These are phyloP conservation scores for Xerocomellus intermedius DNA, from an alignment of 768 basidiomycete species.

Conservation along the genomic window DNA sequence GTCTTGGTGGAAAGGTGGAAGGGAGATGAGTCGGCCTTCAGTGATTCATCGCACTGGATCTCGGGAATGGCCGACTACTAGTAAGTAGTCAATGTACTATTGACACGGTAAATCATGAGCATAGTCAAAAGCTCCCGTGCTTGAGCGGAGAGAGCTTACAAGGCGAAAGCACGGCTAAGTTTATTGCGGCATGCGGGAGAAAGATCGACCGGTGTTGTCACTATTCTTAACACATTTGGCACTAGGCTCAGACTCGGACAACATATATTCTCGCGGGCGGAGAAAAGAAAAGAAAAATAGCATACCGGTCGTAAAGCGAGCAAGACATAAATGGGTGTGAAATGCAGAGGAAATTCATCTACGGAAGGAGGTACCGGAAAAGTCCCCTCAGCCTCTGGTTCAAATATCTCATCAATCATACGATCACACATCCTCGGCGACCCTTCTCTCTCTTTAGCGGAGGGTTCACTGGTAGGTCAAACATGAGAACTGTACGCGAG, in stretches of 20 bases:
- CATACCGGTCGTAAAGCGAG: constrained; percentile 66
- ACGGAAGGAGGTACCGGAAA: constrained; percentile 21
- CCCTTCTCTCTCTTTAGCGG: constrained; percentile 57
- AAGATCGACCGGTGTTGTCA: background rate
- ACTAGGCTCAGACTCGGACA: constrained; percentile 14
- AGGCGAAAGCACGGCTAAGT: background rate
- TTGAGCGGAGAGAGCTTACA: background rate
- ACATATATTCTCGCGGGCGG: constrained; percentile 38
- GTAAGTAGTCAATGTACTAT: too few species aligned
- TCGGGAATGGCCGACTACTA: background rate
- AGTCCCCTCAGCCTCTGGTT: constrained; percentile 19
- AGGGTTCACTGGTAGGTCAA: constrained; percentile 62
- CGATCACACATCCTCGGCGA: constrained; percentile 63
- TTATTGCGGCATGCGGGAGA: background rate
- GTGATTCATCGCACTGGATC: background rate
- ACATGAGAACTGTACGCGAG: constrained; percentile 5
- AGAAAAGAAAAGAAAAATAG: constrained; percentile 30
- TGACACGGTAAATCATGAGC: background rate
- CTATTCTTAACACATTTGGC: background rate
- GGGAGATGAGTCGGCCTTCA: background rate
- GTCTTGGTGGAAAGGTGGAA: background rate
- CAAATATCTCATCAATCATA: constrained; percentile 44
- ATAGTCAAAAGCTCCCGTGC: background rate
- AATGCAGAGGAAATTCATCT: constrained; percentile 42
- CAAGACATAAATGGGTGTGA: constrained; percentile 69